A percentile compares a stretch with the other conserved stretches of the same genome.
These are phyloP conservation scores for Zizania latifolia DNA, from an alignment of 176 grass and related monocot genomes.

Conservation along the genomic window DNA sequence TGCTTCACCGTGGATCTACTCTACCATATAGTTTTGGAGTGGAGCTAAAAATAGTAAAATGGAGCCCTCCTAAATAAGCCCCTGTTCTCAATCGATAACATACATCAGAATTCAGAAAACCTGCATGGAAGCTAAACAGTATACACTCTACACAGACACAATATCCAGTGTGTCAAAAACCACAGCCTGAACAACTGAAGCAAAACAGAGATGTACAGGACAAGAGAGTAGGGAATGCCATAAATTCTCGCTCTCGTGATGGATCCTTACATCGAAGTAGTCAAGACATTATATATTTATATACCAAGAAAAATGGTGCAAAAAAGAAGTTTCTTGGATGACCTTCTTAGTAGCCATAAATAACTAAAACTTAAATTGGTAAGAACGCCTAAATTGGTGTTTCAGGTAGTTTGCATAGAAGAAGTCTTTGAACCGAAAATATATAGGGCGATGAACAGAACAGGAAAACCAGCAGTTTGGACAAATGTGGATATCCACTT, in stretches of 20 bases:
- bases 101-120: too few species aligned
- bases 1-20: too few species aligned
- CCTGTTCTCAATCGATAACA: too few species aligned
- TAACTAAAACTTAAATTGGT: conserved; percentile 33
- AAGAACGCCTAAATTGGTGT: conserved; percentile 40
- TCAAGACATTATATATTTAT: conserved; percentile 13
- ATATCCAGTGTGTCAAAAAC: too few species aligned
- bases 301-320: conserved; percentile 17
- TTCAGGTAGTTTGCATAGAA: conserved; percentile 20
- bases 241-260: not conserved
- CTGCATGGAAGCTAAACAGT: too few species aligned
- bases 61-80: too few species aligned
- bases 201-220: too few species aligned
- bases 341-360: conserved; percentile 13
- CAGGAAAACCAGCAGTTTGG: conserved; percentile 64
- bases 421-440: conserved; percentile 39
- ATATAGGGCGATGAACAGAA: conserved; percentile 48
- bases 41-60: too few species aligned
- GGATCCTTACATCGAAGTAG: conserved; percentile 22
- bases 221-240: not conserved
- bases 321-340: not conserved
- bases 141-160: too few species aligned
- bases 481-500: conserved; percentile 83
- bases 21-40: too few species aligned
- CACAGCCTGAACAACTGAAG: too few species aligned